Conservation (phyloP, 1,284 basidiomycete species). For the Tylopilus sp. region DNA sequence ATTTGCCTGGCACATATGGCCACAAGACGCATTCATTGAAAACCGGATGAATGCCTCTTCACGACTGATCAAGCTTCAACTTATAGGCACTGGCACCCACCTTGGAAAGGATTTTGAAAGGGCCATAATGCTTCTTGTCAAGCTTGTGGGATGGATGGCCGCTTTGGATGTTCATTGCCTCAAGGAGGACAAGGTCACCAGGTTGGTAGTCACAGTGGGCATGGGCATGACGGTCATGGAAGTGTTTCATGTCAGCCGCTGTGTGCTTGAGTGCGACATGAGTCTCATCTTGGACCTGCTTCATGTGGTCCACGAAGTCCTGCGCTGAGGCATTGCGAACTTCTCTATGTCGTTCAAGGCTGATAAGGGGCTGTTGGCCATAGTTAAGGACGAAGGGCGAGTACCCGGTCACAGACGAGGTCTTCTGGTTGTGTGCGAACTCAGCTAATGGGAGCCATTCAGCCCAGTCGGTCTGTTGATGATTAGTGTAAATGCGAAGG, state of each 20-base stretch:
- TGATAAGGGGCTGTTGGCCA: neutral
- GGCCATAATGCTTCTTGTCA: neutral
- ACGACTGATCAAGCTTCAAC: neutral
- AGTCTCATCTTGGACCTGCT: neutral
- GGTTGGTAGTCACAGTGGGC: accelerated
- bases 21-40: neutral
- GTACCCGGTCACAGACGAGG: accelerated
- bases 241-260: neutral
- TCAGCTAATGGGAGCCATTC: neutral
- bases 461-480: neutral
- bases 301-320: neutral
- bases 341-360: neutral
- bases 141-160: neutral
- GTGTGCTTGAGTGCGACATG: neutral
- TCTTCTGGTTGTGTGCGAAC: neutral
- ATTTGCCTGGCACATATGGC: neutral
- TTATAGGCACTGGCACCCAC: neutral
- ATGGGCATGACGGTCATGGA: neutral
- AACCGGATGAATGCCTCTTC: neutral
- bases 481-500: neutral
- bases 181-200: neutral
- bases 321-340: neutral
- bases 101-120: neutral
- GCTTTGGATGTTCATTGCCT: neutral
- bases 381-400: neutral